Base-by-base conservation (phyloP, 2,329 filamentous ascomycete species). In the Cryphonectria parasitica region DNA sequence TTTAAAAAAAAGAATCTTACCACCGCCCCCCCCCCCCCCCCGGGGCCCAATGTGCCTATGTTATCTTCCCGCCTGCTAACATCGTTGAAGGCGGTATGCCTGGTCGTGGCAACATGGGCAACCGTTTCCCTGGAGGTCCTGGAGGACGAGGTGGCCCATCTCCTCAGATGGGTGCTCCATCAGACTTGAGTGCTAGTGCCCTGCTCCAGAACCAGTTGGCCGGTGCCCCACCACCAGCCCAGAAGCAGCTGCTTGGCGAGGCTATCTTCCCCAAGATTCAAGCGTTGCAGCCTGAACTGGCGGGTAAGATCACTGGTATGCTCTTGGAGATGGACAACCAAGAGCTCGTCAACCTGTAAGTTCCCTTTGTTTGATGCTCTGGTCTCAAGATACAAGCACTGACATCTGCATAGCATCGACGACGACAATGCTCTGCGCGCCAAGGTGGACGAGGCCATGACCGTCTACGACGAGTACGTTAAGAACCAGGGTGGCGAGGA, bases 251-350 rank as follows among this genome's bases (percentile, higher is more conserved):
- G 83, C 90, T 99, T 69, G 96, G 96, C 82, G 96, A 99, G 86
- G 91, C 94, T 77, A 92, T 99, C 77, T 99, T 98, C 89, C 96
- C 96, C 80, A 99, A 98, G 92, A 98, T 99, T 79, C 91, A 95
- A 82, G 90, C 89, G 76, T 91, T 97, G 83, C 96, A 99, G 86
- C 92, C 94, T 72, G 95, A 98, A 78, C 88, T 99, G 78, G 96
- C 96, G 74, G 96, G 96, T 80, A 99, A 99, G 91, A 98, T 99
- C 82, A 99, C 96, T 73, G 96, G 96, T 84, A 99, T 99, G 96
- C 92, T 99, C 78, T 85, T 99, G 78, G 96, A 99, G 89, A 99
- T 99, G 96, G 96, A 98, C 78, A 98, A 98, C 84, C 82, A 87
- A 70, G 96, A 99, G 86, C 87, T 99, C 77, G 88, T 99, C 80